Percentiles rank a stretch among this genome's conserved stretches.
phyloP scores from a whole-genome alignment of 192 early-diverging fungal genomes.

The Borealophlyctis nickersoniae region DNA sequence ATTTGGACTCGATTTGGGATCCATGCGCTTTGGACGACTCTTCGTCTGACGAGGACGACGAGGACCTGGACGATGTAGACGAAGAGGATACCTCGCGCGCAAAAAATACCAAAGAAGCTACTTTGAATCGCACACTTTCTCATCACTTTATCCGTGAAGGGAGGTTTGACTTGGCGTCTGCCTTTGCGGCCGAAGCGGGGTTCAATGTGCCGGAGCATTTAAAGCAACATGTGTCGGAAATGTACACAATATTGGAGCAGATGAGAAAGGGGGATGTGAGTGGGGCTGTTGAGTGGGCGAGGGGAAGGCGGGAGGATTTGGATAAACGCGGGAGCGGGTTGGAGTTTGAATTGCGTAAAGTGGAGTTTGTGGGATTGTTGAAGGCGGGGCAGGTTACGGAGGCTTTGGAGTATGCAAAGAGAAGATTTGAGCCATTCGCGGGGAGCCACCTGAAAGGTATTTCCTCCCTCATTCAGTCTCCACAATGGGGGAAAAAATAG shows the following conservation, averaged over 20 bases:
- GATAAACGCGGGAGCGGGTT: conserved; percentile 55
- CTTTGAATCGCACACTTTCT: conserved; percentile 63
- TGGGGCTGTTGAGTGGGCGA: conserved; percentile 77
- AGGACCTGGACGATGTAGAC: too few relatives aligned
- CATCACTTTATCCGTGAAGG: conserved; percentile 82
- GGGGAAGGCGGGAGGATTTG: conserved; percentile 52
- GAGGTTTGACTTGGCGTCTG: conserved; percentile 73
- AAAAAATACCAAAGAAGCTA: conserved; percentile 61
- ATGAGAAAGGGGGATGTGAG: conserved; percentile 59
- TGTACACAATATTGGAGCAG: conserved; percentile 72
- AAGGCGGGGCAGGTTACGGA: conserved; percentile 36
- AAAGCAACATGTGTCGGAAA: conserved; percentile 70
- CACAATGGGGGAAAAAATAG: neutral
- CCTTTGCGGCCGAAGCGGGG: conserved; percentile 51
- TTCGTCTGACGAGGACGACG: too few relatives aligned
- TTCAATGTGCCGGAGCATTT: conserved; percentile 33
- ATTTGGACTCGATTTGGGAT: conserved; percentile 45
- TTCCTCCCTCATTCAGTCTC: neutral
- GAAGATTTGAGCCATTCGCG: conserved; percentile 66
- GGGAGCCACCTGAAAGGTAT: conserved; percentile 63
- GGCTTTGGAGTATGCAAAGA: conserved; percentile 74
- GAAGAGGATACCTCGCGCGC: too few relatives aligned
- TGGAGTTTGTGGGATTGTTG: conserved; percentile 76
- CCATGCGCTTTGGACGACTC: conserved; percentile 74
- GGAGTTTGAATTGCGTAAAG: conserved; percentile 85